Evolutionary conservation across 441 rosid species (phyloP), one percentile per base, ranked within the genome.

Genomic region (Pelargonium australe): DNA sequence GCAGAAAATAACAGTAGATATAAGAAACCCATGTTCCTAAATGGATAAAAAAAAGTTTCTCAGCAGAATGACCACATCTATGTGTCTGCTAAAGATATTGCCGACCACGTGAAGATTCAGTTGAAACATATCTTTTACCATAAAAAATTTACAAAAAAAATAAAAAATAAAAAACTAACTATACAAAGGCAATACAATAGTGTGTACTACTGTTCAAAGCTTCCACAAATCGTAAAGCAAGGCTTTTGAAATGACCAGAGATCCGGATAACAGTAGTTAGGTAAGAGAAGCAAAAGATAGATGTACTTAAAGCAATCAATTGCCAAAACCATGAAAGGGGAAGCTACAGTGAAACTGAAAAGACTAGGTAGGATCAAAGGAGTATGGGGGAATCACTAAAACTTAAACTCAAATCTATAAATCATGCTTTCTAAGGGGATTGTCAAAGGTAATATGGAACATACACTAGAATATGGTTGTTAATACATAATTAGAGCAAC

Each of bases 1-100:
- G 86, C 81, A 74, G 67, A 62, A 72, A n/a, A 14, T 0, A 10
- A 49, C 75, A 75, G 40, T 25, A 64, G 9, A 72, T 64, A 76
- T 68, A 66, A 57, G 19, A 1, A 61, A 16, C 47, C 53, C 66
- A 65, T 4, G 49, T 41, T 16, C 62, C 12, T 16, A 51, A 65
- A 28, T n/a, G 10, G 34, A 12, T 7, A 49, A 12, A 49, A 49
- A 0, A 13, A 49, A 49, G 57, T 49, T 11, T 7, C 44, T 28
- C 4, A 34, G 44, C 9, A 6, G 17, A 63, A 63, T 13, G 66
- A 7, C n/a, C 43, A 13, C 19, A 60, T 60, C 37, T 17, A 34
- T 60, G 63, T 20, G 6, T 16, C 63, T 11, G 20, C 34, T 60
- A 23, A 20, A 60, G n/a, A 16, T 55, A 55, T 17, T 55, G 19